Base-by-base conservation (phyloP, 371 early-diverging fungal species). In the Mortierella sp. region DNA sequence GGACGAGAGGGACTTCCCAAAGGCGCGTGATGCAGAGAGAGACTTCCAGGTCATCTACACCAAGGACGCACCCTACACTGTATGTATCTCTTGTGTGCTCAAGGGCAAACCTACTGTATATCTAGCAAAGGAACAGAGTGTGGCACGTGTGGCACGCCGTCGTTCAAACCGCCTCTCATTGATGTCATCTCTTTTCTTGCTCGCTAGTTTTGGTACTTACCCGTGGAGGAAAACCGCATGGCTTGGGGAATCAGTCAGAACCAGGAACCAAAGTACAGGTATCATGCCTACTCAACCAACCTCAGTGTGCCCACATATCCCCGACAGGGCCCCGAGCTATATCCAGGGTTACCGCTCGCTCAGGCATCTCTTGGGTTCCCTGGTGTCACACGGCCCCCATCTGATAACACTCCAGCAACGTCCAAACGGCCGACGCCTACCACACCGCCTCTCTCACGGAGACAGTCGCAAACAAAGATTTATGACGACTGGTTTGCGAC, bases 141-240 rank as follows among this genome's bases (percentile, higher is more conserved):
- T 37, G 39, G 53, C 9, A 43, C 8, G 1, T 21, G n/a, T 9
- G 50, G 2, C 21, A 2, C 44, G 15, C 19, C 2, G 6, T 28
- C 34, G 26, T 15, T 15, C 44, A 44, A 31, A 15, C 32, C 26
- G n/a, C 31, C 44, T 43, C 26, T 23, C 21, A 24, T 31, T 39
- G 31, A 32, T 48, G 56, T 50, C 21, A 19, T 15, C 23, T 46
- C 47, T 48, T 53, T 27, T 30, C 1, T n/a, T n/a, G n/a, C n/a
- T n/a, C n/a, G n/a, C n/a, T 58, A 73, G 75, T 44, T 73, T 27
- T 73, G 75, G 75, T 73, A 63, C 37, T 24, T 55, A 32, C 69
- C 69, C 1, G 43, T 68, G 11, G 46, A 41, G 3, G 75, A 49
- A 2, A 43, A 54, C 19, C 58, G 69, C 15, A 37, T 73, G 19